These are phyloP conservation scores for Cymodocea nodosa DNA, from an alignment of 116 monocot species.

Conservation along the genomic window DNA sequence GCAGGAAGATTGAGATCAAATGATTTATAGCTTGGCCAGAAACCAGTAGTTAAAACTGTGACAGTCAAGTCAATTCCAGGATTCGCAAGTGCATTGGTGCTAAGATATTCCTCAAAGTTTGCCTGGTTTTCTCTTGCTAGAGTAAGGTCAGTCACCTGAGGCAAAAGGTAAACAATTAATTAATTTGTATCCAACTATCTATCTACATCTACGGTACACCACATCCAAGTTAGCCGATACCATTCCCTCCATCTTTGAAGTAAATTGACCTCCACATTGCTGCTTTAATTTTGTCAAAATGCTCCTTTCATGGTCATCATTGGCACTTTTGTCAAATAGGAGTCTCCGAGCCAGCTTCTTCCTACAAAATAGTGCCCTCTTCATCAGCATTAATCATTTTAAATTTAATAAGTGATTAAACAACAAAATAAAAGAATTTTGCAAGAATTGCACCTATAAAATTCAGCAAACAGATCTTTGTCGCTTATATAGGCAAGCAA, in stretches of 20 bases:
- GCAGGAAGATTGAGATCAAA: conserved; percentile 94
- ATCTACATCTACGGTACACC: neutral
- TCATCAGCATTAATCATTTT: neutral
- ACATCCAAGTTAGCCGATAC: conserved; percentile 12
- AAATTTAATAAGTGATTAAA: neutral
- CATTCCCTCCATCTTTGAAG: conserved; percentile 99
- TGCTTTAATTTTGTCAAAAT: conserved; percentile 97
- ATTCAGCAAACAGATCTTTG: conserved; percentile 96
- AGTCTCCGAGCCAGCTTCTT: conserved; percentile 95
- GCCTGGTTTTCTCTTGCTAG: conserved; percentile 93
- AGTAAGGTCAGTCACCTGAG: conserved; percentile 87
- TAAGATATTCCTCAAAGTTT: conserved; percentile 84
- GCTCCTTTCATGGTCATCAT: conserved; percentile 97
- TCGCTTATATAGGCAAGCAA: conserved; percentile 95
- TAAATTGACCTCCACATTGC: conserved; percentile 97
- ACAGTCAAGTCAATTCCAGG: conserved; percentile 94
- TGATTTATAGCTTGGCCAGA: conserved; percentile 99
- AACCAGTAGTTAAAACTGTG: conserved; percentile 92
- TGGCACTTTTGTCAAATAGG: conserved; percentile 93
- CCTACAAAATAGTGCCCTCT: conserved; percentile 22
- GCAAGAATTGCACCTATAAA: conserved; percentile 50
- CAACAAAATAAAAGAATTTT: neutral
- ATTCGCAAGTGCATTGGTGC: conserved; percentile 37
- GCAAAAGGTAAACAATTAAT: neutral
- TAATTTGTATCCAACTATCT: neutral